Evolutionary conservation across 2,329 filamentous ascomycete genomes (phyloP), one percentile per base, ranked within the genome.

Genomic region (Phaeosphaeria sp.): DNA sequence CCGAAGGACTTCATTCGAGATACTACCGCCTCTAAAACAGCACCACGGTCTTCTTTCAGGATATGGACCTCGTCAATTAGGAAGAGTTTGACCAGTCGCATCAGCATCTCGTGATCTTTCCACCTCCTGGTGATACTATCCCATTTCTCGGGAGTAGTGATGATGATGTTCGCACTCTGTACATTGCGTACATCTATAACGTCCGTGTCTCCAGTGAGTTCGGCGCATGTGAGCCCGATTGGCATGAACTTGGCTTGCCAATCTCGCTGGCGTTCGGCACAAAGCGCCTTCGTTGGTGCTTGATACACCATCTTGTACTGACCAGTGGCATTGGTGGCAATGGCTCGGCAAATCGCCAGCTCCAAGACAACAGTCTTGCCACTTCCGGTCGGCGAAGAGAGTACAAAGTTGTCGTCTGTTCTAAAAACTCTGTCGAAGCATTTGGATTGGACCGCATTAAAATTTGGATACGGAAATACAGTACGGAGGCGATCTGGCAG

Each of bases 61-160:
- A 95, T 92, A 65, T 96, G 92, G 0, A 96, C 91, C 71, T 96
- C 92, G 66, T 96, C 92, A 55, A 96, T 93, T 20, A 96, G 83
- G 60, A 95, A 92, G 0, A 96, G 79, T 59, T 89, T 90, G 46
- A 96, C 86, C 60, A 93, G 82, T 57, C 89, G 85, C 76, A 96
- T 86, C 18, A 96, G 79, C 62, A 84, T 90, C 52, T 84, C 84
- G 67, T 96, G 90, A 66, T 96, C 92, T 65, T 89, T 87, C 92
- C 92, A 96, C 71, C 92, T 93, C 18, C 92, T 84, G 0, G 92
- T 96, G 73, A 95, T 89, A 58, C 91, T 94, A 72, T 96, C 92
- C 92, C 92, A 96, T 71, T 96, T 96, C 76, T 96, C 92, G 0
- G 92, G 92, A 0, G 92, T 96, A 0, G 92, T 95, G 60, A 96